phyloP scores from a whole-genome alignment of 2,329 filamentous ascomycete genomes.

The Nemania abortiva region DNA sequence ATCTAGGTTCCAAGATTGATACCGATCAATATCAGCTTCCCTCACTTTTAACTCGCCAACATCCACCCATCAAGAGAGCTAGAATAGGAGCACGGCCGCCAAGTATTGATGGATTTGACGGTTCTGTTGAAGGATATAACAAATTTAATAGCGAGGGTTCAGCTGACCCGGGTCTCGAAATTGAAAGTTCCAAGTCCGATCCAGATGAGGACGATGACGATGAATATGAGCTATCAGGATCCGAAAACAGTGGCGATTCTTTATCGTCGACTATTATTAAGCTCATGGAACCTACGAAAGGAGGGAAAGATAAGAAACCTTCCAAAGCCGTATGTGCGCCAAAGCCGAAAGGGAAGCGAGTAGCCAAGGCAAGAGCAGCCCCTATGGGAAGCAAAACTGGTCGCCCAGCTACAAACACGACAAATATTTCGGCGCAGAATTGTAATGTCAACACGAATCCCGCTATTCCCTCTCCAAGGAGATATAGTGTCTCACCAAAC shows the following conservation, averaged over 20 bases:
- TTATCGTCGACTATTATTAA: conserved; percentile 18
- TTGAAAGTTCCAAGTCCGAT: not conserved
- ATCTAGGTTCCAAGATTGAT: not conserved
- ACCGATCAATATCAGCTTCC: not conserved
- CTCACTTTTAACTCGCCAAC: not conserved
- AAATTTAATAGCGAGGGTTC: not conserved
- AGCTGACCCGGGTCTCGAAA: not conserved
- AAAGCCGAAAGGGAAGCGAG: conserved; percentile 19
- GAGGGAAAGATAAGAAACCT: conserved; percentile 15
- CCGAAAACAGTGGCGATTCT: conserved; percentile 19
- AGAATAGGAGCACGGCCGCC: not conserved
- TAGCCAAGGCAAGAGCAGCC: conserved; percentile 14
- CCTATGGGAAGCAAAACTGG: not conserved
- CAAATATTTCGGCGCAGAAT: not conserved
- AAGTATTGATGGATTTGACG: conserved; percentile 20
- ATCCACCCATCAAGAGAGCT: not conserved
- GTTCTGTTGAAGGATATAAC: conserved; percentile 13
- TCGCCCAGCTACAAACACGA: not conserved
- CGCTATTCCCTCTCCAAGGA: not conserved
- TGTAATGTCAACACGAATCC: not conserved
- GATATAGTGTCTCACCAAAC: not conserved
- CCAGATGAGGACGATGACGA: conserved; percentile 22
- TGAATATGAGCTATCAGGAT: conserved; percentile 31
- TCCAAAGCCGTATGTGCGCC: not conserved
- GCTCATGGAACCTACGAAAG: not conserved